These are phyloP conservation scores for Favolaschia claudopus DNA, from an alignment of 768 basidiomycete species.

Conservation along the genomic window DNA sequence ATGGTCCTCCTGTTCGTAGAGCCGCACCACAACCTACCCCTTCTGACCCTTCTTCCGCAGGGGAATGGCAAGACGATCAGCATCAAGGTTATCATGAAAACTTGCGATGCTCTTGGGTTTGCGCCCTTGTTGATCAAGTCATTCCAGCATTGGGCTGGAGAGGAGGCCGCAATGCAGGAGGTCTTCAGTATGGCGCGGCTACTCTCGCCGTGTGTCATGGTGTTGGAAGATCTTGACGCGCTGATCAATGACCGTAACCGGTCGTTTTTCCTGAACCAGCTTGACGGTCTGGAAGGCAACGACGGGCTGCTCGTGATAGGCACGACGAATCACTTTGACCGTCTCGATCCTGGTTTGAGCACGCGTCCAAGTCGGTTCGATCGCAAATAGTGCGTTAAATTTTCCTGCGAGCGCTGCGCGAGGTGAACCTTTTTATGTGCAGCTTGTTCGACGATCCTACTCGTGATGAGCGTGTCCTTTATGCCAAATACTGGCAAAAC, in stretches of 20 bases:
- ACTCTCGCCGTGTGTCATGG: slow-evolving; percentile 69
- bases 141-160: slow-evolving; percentile 73
- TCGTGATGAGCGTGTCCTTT: slow-evolving; percentile 66
- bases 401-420: background rate
- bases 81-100: slow-evolving; percentile 83
- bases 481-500: slow-evolving; percentile 81
- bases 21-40: background rate
- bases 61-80: slow-evolving; percentile 89
- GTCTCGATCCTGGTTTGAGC: slow-evolving; percentile 79
- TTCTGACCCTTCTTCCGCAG: slow-evolving; percentile 25
- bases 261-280: slow-evolving; percentile 88
- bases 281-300: slow-evolving; percentile 82
- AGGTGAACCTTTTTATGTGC: background rate
- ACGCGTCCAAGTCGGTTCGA: slow-evolving; percentile 86
- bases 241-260: slow-evolving; percentile 81
- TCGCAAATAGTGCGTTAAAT: slow-evolving; percentile 76
- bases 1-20: slow-evolving; percentile 75
- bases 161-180: slow-evolving; percentile 69
- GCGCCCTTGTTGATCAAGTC: slow-evolving; percentile 84
- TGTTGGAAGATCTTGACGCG: slow-evolving; percentile 71
- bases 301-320: slow-evolving; percentile 81
- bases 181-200: slow-evolving; percentile 81
- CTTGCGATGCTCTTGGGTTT: slow-evolving; percentile 66
- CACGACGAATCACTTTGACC: slow-evolving; percentile 86
- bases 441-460: slow-evolving; percentile 80